Base-by-base conservation (phyloP, 495 filamentous ascomycete genomes). In the Margaritispora aquatica region DNA sequence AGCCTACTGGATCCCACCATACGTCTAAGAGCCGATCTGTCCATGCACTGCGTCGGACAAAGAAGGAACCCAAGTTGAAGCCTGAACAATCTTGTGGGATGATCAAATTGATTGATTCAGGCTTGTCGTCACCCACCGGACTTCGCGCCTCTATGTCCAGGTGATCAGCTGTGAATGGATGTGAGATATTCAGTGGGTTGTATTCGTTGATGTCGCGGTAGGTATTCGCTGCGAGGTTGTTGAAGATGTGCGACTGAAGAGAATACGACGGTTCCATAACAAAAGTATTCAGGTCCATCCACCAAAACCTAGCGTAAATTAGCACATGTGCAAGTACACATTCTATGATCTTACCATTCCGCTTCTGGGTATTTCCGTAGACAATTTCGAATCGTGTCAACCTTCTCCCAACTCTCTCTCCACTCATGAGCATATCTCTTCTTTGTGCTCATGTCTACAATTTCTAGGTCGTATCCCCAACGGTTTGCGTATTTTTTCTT, bases 351-450 rank as follows among this genome's bases (percentile, higher is more conserved):
- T 68, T 80, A 96, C 94, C 94, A 99, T 77, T 99, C 92, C 10
- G 94, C 94, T 60, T 96, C 80, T 22, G 94, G 95, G 67, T 97
- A 94, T 72, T 96, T 96, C 70, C 83, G 80, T 80, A 99, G 88
- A 26, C 87, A 84, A 56, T 94, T 89, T 58, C 95, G 87, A 63
- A 99, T 88, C 48, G 90, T 88, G 69, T 99, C 94, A 55, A 96
- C 92, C 78, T 97, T 97, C 75, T 99, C 94, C 94, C 94, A 99
- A 69, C 92, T 93, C 73, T 99, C 94, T 66, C 94, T 81, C 94
- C 94, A 99, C 68, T 99, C 94, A 70, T 99, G 95, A 49, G 94
- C 95, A 70, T 99, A 99, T 27, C 92, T 83, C 73, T 96, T 97
- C 83, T 97, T 95, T 23, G 92, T 96, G 69, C 90, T 88, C 92